Conservation (phyloP, 2,329 filamentous ascomycete genomes). For the Aspergillus bombycis region DNA sequence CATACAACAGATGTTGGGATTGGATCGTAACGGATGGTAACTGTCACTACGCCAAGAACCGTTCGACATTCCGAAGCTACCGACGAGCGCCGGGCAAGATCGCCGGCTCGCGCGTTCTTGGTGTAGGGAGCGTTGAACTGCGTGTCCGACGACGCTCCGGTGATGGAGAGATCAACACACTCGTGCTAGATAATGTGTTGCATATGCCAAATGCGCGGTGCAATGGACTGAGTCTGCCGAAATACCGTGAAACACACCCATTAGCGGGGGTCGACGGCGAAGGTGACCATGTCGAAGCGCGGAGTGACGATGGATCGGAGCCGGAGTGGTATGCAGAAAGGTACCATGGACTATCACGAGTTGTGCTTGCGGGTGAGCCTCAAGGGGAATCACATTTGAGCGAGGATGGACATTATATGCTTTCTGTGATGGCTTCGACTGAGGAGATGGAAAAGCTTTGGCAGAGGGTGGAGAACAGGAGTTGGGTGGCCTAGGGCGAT, state of each 20-base stretch:
- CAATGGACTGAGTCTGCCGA: constrained; percentile 22
- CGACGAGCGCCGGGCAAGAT: constrained; percentile 24
- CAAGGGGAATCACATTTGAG: constrained; percentile 12
- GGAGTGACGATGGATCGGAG: constrained; percentile 15
- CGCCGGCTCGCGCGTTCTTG: constrained; percentile 19
- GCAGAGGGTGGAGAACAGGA: constrained; percentile 17
- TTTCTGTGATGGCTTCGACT: constrained; percentile 20
- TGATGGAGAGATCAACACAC: constrained; percentile 16
- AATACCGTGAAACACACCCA: constrained; percentile 13
- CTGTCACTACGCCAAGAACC: constrained; percentile 27
- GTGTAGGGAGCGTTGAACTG: constrained; percentile 23
- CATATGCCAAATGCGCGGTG: constrained; percentile 25
- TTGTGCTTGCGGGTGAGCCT: constrained; percentile 23
- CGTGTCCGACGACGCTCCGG: constrained; percentile 17
- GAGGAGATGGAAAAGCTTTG: constrained; percentile 22
- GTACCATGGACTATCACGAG: constrained; percentile 16
- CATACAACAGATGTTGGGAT: constrained; percentile 22
- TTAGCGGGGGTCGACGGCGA: constrained; percentile 7
- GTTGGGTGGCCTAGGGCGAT: constrained; percentile 2
- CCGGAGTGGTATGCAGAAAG: constrained; percentile 20
- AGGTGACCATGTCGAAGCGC: constrained; percentile 12
- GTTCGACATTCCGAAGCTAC: constrained; percentile 23
- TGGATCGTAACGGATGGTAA: constrained; percentile 24
- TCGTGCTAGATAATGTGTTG: constrained; percentile 23
- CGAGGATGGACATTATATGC: constrained; percentile 9